A percentile compares a stretch with the other conserved stretches of the same genome.
Conservation (phyloP, 2,329 filamentous ascomycete species). For the Xylaria sp. region DNA sequence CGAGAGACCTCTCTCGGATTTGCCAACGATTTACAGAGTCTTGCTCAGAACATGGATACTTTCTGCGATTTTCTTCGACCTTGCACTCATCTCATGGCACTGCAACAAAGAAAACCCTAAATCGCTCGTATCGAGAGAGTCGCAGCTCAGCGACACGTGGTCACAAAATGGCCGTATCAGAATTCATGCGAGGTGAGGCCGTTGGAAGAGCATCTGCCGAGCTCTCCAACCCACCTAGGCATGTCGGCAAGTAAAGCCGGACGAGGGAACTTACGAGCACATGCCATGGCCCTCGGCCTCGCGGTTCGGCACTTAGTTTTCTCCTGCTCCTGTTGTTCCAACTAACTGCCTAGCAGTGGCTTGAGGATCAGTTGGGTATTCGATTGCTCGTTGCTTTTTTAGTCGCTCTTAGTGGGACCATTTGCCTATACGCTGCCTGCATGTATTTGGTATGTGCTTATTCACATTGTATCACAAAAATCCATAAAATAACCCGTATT, state of each 20-base stretch:
- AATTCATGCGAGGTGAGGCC: background rate
- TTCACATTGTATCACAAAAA: constrained; percentile 1
- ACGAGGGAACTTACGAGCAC: constrained; percentile 29
- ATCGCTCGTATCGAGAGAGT: background rate
- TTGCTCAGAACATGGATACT: background rate
- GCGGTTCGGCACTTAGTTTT: constrained; percentile 34
- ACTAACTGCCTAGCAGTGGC: background rate
- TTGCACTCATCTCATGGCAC: background rate
- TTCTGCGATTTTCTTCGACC: background rate
- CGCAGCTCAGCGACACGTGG: constrained; percentile 23
- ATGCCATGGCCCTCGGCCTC: constrained; percentile 20
- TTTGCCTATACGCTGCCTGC: background rate
- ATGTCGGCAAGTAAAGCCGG: constrained; percentile 36
- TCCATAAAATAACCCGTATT: background rate
- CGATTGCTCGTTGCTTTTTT: background rate
- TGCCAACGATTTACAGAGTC: background rate
- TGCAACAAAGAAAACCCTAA: background rate
- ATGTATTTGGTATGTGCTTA: background rate
- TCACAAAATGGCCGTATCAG: background rate
- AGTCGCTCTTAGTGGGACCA: constrained; percentile 5
- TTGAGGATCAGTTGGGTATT: background rate
- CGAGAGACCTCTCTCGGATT: background rate
- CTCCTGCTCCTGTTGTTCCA: constrained; percentile 10
- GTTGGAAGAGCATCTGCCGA: constrained; percentile 36
- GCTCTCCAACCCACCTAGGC: constrained; percentile 29